A percentile compares a stretch with the other conserved stretches of the same genome.
phyloP scores from a whole-genome alignment of 2,329 filamentous ascomycete genomes.

The Microsporum ferrugineum region DNA sequence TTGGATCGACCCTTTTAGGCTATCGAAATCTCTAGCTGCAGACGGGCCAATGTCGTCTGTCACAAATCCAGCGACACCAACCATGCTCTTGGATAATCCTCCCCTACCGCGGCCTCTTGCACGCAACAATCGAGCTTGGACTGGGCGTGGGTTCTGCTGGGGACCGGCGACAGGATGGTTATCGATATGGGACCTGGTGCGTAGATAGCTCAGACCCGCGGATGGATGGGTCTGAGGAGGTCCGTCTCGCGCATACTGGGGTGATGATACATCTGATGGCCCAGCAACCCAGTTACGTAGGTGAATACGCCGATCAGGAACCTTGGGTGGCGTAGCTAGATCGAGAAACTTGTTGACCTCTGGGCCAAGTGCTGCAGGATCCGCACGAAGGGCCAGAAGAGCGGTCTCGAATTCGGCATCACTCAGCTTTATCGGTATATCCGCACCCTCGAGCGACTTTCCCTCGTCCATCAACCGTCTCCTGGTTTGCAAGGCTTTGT shows the following conservation, averaged over 20 bases:
- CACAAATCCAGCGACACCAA: slow-evolving; percentile 33
- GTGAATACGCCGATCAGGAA: slow-evolving; percentile 26
- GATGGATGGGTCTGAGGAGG: slow-evolving; percentile 54
- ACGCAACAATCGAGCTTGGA: slow-evolving; percentile 47
- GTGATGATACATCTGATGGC: slow-evolving; percentile 26
- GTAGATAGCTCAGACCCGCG: slow-evolving; percentile 51
- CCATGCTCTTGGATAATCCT: slow-evolving; percentile 22
- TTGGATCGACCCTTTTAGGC: slow-evolving; percentile 32
- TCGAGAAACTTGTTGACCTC: slow-evolving; percentile 47
- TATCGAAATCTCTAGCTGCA: slow-evolving; percentile 24
- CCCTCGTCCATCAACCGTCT: slow-evolving; percentile 33
- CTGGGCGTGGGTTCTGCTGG: slow-evolving; percentile 40
- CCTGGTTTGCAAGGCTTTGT: slow-evolving; percentile 26
- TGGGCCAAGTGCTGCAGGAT: slow-evolving; percentile 39
- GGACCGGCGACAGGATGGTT: slow-evolving; percentile 54
- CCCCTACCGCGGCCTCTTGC: slow-evolving; percentile 32
- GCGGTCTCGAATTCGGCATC: slow-evolving; percentile 38
- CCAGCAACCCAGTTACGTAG: slow-evolving; percentile 27
- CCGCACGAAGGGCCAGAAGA: slow-evolving; percentile 34
- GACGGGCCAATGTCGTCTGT: slow-evolving; percentile 29
- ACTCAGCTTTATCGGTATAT: slow-evolving; percentile 21
- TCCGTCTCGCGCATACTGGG: slow-evolving; percentile 36
- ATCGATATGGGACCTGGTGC: slow-evolving; percentile 42
- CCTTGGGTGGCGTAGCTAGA: slow-evolving; percentile 37
- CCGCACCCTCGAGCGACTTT: slow-evolving; percentile 23